phyloP scores from a whole-genome alignment of 129 eudicot genomes.

The Artemisia tridentata region DNA sequence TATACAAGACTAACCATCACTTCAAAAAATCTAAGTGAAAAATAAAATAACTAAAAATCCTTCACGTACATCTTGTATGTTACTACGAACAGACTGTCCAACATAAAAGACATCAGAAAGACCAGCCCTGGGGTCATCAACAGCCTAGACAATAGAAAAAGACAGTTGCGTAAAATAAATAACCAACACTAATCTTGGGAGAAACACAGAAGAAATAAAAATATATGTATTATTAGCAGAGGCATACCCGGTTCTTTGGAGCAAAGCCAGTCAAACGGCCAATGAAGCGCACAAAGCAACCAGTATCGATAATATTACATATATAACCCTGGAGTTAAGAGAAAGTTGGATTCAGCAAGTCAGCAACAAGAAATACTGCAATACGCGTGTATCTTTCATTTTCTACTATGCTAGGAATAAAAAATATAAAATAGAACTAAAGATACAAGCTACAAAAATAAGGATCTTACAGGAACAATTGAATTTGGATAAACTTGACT shows the following conservation, averaged over 20 bases:
- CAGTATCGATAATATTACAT: slow-evolving; percentile 78
- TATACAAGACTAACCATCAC: neutral
- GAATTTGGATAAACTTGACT: slow-evolving; percentile 59
- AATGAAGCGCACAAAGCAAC: slow-evolving; percentile 89
- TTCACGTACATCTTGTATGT: slow-evolving; percentile 68
- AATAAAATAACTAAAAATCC: slow-evolving; percentile 2
- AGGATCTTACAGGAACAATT: slow-evolving; percentile 67
- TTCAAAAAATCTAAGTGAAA: slow-evolving; percentile 11
- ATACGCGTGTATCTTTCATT: neutral
- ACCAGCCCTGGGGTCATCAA: slow-evolving; percentile 57
- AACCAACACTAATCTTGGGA: neutral
- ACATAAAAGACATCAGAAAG: slow-evolving; percentile 61
- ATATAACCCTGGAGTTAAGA: slow-evolving; percentile 63
- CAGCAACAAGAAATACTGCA: neutral
- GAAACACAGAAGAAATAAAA: neutral
- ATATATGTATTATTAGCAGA: neutral
- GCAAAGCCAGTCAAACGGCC: slow-evolving; percentile 94
- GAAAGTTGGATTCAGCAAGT: neutral
- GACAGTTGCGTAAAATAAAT: neutral
- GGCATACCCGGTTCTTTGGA: slow-evolving; percentile 74
- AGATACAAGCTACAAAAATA: slow-evolving; percentile 2
- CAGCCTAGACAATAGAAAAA: slow-evolving; percentile 46
- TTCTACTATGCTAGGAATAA: neutral
- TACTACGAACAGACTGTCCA: slow-evolving; percentile 92
- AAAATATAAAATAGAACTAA: neutral